A percentile compares a stretch with the other conserved stretches of the same genome.
Conservation (phyloP, 768 basidiomycete genomes). For the Rossbeevera mucosa region DNA sequence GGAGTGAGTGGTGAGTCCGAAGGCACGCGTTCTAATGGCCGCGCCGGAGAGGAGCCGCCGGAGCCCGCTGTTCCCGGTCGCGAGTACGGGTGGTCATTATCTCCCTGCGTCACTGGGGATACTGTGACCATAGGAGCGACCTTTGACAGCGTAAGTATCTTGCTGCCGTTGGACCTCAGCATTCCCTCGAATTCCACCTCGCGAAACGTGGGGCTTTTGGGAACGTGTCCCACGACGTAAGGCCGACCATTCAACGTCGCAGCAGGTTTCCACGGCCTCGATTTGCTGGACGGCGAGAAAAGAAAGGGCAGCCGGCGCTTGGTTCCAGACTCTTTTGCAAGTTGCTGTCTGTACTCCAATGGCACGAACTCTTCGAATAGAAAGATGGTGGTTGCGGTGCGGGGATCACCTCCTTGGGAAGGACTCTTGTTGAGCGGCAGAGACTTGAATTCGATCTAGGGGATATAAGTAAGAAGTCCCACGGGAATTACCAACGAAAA, state of each 20-base stretch:
- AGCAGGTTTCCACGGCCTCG: slow-evolving; percentile 73
- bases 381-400: slow-evolving; percentile 67
- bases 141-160: slow-evolving; percentile 34
- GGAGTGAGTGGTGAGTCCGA: slow-evolving; percentile 30
- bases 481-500: slow-evolving; percentile 3
- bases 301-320: slow-evolving; percentile 67
- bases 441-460: slow-evolving; percentile 87
- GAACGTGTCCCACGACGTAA: slow-evolving; percentile 58
- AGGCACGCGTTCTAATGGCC: slow-evolving; percentile 22
- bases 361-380: slow-evolving; percentile 96
- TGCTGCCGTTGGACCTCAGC: slow-evolving; percentile 50
- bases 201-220: slow-evolving; percentile 48
- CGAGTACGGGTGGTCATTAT: slow-evolving; percentile 31
- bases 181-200: slow-evolving; percentile 81
- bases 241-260: slow-evolving; percentile 76
- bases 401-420: slow-evolving; percentile 48
- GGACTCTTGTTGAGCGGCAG: slow-evolving; percentile 41
- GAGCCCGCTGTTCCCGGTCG: slow-evolving; percentile 24
- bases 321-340: slow-evolving; percentile 49
- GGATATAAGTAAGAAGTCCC: slow-evolving; percentile 1
- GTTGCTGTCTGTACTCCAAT: slow-evolving; percentile 74
- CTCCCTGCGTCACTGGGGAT: slow-evolving; percentile 22
- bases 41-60: slow-evolving; percentile 11
- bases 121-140: slow-evolving; percentile 20
- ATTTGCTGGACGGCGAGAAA: slow-evolving; percentile 48